Base-by-base conservation (phyloP, 176 grass and related monocot species). In the Saccharum officinarum region DNA sequence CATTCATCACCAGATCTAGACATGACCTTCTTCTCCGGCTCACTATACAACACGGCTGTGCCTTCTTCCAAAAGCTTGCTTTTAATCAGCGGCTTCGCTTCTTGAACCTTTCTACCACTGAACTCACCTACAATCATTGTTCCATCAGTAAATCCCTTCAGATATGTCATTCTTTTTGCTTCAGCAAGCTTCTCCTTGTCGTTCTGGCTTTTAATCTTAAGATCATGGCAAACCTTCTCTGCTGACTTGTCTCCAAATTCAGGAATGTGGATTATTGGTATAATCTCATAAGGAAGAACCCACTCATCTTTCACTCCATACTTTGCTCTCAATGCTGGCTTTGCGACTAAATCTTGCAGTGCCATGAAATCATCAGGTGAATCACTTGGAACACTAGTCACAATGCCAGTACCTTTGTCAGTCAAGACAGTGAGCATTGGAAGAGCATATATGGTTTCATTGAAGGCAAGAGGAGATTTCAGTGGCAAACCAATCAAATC, bases 321-420 rank as follows among this genome's bases (percentile, higher is more conserved):
- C 34, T 90, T 97, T 3, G 75, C 74, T 84, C 92, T 92, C 69
- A 97, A 83, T 45, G 85, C 82, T 41, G n/a, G 92, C 34, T 92
- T 94, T 52, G 82, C 57, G 38, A 92, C 76, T 79, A 94, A 88
- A 45, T 73, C 94, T 64, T 94, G 85, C 46, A 97, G 25, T 25
- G 94, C 92, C 87, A 97, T 94, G 47, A 84, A 97, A 73, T 97
- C 94, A 66, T 92, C 94, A 18, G 94, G 91, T 11, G 94, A 97
- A 57, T 97, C 94, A 84, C 89, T 93, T 1, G 92, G 92, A 63
- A 87, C 91, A 81, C 94, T 93, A 10, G 91, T 93, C 17, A 91
- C 91, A 65, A 88, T 91, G 41, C 89, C 91, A 67, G 89, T 97
- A 62, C 94, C 89, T 42, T 90, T 91, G 84, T 93, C 87, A 12